A percentile compares a stretch with the other conserved stretches of the same genome.
These are phyloP conservation scores for Fusarium paranaense DNA, from an alignment of 2,329 filamentous ascomycete species.

Conservation along the genomic window DNA sequence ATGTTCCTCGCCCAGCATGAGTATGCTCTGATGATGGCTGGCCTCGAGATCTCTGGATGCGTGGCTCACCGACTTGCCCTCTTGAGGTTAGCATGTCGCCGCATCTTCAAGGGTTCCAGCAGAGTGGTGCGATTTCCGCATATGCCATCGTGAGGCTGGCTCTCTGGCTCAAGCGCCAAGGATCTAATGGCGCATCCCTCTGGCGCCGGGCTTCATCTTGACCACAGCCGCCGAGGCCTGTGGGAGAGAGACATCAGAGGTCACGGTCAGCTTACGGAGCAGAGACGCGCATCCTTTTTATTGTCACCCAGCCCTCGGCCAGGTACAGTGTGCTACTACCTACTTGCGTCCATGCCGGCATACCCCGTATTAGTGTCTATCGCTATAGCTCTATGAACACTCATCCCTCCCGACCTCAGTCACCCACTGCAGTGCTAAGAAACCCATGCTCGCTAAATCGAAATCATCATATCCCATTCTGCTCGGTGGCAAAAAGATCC, in stretches of 20 bases:
- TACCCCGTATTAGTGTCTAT: constrained; percentile 16
- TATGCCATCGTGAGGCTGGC: constrained; percentile 42
- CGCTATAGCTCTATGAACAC: constrained; percentile 5
- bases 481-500: constrained; percentile 4
- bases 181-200: constrained; percentile 7
- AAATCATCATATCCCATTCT: constrained; percentile 9
- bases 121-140: constrained; percentile 43
- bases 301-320: background rate
- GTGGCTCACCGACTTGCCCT: constrained; percentile 38
- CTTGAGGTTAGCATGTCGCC: constrained; percentile 37
- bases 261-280: background rate
- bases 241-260: background rate
- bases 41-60: constrained; percentile 41
- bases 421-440: constrained; percentile 8
- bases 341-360: background rate
- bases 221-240: background rate
- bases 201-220: constrained; percentile 1
- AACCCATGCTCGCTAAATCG: constrained; percentile 13
- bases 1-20: constrained; percentile 6
- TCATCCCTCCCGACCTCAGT: constrained; percentile 8
- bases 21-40: constrained; percentile 36
- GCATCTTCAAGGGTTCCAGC: constrained; percentile 28
- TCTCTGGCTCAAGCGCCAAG: constrained; percentile 23
- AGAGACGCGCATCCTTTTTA: constrained; percentile 4
- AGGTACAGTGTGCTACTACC: constrained; percentile 1